These are phyloP conservation scores for Trichosporon ovoides DNA, from an alignment of 1,284 basidiomycete species.

Conservation along the genomic window DNA sequence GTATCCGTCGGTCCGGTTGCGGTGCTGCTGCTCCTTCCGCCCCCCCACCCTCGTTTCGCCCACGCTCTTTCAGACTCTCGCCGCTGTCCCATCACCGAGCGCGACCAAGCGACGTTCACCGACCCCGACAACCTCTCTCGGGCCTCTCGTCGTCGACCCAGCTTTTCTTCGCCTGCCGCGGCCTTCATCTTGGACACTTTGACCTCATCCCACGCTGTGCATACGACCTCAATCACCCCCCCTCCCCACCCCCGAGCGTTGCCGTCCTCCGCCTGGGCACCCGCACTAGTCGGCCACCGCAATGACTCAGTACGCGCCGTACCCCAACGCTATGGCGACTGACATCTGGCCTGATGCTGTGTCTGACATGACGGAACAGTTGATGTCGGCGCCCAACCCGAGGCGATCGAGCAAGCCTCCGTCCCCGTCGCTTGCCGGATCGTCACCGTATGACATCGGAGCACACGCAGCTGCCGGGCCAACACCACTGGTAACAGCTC, in stretches of 20 bases:
- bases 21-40: background rate
- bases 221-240: background rate
- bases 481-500: slow-evolving; percentile 8
- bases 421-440: slow-evolving; percentile 1
- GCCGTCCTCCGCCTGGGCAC: background rate
- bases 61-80: background rate
- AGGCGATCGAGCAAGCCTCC: slow-evolving; percentile 12
- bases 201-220: too few species aligned
- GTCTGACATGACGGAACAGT: slow-evolving; percentile 20
- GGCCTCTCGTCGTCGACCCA: background rate
- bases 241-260: background rate
- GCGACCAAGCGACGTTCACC: background rate
- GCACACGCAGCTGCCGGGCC: slow-evolving; percentile 16
- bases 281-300: background rate
- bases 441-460: slow-evolving; percentile 16
- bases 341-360: slow-evolving; percentile 19
- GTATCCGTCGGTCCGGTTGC: too few species aligned
- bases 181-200: background rate
- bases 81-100: too few species aligned
- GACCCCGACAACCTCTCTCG: background rate
- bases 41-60: background rate
- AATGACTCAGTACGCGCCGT: slow-evolving; percentile 16
- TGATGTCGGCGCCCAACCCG: slow-evolving; percentile 16
- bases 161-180: too few species aligned
- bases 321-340: slow-evolving; percentile 15